These are phyloP conservation scores for Magnaporthiopsis poae DNA, from an alignment of 2,329 filamentous ascomycete genomes.

Conservation along the genomic window DNA sequence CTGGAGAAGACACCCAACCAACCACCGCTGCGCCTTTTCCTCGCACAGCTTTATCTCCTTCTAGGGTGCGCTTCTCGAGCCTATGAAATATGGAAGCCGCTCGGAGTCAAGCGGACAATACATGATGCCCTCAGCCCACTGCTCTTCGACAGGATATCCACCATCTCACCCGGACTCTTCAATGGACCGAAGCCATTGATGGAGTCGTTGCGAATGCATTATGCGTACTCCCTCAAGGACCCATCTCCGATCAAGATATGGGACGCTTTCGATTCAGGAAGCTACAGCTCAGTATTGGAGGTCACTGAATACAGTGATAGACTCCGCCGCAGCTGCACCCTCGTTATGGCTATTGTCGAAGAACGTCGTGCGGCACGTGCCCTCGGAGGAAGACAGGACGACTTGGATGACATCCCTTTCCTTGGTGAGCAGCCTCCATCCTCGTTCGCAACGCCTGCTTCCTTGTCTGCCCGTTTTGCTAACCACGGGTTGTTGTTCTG, in stretches of 20 bases:
- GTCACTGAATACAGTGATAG: slow-evolving; percentile 35
- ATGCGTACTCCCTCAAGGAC: slow-evolving; percentile 29
- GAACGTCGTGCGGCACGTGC: slow-evolving; percentile 36
- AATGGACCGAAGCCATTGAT: slow-evolving; percentile 26
- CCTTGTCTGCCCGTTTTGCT: background rate
- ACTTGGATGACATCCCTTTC: slow-evolving; percentile 34
- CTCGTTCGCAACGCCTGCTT: slow-evolving; percentile 9
- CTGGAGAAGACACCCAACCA: slow-evolving; percentile 35
- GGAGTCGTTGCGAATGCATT: slow-evolving; percentile 36
- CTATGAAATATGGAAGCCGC: slow-evolving; percentile 36
- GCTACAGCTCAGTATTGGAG: slow-evolving; percentile 40
- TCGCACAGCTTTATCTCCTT: slow-evolving; percentile 41
- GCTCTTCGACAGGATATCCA: slow-evolving; percentile 46
- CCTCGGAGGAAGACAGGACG: slow-evolving; percentile 29
- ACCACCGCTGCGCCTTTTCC: slow-evolving; percentile 36
- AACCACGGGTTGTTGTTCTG: background rate
- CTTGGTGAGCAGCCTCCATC: slow-evolving; percentile 30
- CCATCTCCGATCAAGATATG: slow-evolving; percentile 31
- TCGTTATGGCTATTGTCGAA: slow-evolving; percentile 43
- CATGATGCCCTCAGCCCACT: slow-evolving; percentile 46
- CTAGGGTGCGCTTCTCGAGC: slow-evolving; percentile 40
- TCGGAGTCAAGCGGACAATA: slow-evolving; percentile 47
- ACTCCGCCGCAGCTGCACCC: slow-evolving; percentile 40
- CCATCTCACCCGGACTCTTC: slow-evolving; percentile 36
- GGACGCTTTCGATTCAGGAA: slow-evolving; percentile 40